A percentile compares a stretch with the other conserved stretches of the same genome.
Evolutionary conservation across 345 rosid genomes (phyloP).

Genomic region (Salix purpurea): DNA sequence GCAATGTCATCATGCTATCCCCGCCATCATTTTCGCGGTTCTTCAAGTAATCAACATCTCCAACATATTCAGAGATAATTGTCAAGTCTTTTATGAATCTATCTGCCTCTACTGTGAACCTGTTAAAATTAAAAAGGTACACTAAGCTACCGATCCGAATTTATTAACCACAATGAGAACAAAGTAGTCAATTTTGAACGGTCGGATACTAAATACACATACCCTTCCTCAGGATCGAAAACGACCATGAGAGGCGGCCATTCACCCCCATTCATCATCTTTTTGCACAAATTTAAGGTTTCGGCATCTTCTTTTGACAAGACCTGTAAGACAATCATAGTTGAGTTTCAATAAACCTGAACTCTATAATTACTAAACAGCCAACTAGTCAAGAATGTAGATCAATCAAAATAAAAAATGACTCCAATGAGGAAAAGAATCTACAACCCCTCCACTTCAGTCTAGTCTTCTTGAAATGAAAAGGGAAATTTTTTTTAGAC

Average conservation of each 20-base stretch:
- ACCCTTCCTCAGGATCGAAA: slow-evolving; percentile 34
- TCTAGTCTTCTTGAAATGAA: neutral
- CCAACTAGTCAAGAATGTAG: neutral
- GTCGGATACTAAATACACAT: neutral
- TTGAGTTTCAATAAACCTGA: neutral
- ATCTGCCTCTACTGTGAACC: slow-evolving; percentile 32
- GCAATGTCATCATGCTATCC: slow-evolving; percentile 34
- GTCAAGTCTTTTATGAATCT: slow-evolving; percentile 18
- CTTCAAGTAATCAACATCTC: slow-evolving; percentile 14
- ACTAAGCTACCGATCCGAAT: neutral
- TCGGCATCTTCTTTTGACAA: slow-evolving; percentile 25
- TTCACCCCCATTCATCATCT: slow-evolving; percentile 32
- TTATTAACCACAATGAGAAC: neutral
- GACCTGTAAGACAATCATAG: slow-evolving; percentile 10
- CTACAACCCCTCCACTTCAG: neutral
- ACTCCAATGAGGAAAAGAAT: neutral
- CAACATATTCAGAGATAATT: slow-evolving; percentile 10
- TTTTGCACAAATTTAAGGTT: slow-evolving; percentile 22
- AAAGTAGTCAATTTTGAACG: neutral
- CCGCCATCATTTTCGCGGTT: slow-evolving; percentile 26
- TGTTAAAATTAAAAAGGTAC: neutral
- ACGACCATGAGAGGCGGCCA: slow-evolving; percentile 30
- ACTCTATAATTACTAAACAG: neutral
- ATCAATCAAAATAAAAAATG: neutral
- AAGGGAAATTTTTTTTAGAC: neutral